A percentile compares a stretch with the other conserved stretches of the same genome.
phyloP scores from a whole-genome alignment of 345 rosid genomes.

The Eucalyptus urophylla region DNA sequence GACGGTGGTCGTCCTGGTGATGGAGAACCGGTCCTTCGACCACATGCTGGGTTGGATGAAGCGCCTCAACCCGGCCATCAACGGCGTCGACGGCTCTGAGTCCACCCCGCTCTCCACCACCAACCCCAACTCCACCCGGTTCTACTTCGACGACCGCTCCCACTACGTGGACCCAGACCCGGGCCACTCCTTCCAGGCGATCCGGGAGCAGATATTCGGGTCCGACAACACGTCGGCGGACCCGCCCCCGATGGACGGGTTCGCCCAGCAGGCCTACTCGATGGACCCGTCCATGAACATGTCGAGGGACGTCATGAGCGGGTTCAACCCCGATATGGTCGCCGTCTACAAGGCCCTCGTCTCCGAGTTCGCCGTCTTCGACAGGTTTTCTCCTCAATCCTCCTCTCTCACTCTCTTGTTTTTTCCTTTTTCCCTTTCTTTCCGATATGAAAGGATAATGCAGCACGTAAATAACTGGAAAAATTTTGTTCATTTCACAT shows the following conservation, averaged over 20 bases:
- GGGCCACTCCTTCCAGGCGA: conserved; percentile 94
- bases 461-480: background rate
- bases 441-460: background rate
- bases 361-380: conserved; percentile 75
- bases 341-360: conserved; percentile 73
- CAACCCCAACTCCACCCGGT: conserved; percentile 34
- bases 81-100: conserved; percentile 76
- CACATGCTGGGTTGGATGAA: conserved; percentile 99
- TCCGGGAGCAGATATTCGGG: conserved; percentile 85
- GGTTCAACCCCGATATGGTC: conserved; percentile 62
- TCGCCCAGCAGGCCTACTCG: conserved; percentile 70
- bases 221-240: conserved; percentile 38
- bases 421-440: background rate
- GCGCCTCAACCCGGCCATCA: conserved; percentile 71
- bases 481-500: background rate
- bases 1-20: conserved; percentile 70
- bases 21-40: conserved; percentile 95
- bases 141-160: conserved; percentile 35
- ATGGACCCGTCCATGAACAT: conserved; percentile 42
- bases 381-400: conserved; percentile 23
- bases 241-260: conserved; percentile 85
- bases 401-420: background rate
- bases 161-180: conserved; percentile 93
- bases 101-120: conserved; percentile 31
- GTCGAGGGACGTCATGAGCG: conserved; percentile 75